Conservation (phyloP, 352 stramenopile species). For the Elongisporangium anandrum region DNA sequence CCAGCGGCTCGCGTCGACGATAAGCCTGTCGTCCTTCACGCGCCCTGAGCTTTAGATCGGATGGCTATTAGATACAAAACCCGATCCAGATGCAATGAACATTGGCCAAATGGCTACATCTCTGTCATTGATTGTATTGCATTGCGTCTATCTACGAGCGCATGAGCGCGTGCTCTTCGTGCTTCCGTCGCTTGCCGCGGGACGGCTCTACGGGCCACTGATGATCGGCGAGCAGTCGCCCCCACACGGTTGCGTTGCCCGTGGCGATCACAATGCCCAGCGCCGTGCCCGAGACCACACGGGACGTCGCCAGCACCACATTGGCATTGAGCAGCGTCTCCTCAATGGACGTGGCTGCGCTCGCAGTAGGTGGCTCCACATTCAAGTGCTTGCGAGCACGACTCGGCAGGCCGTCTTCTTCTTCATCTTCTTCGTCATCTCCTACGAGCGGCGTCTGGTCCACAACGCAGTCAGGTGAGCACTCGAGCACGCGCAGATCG, state of each 20-base stretch:
- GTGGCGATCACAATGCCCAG: slow-evolving; percentile 72
- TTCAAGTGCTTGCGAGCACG: slow-evolving; percentile 16
- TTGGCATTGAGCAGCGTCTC: slow-evolving; percentile 45
- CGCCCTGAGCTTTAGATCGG: not conserved
- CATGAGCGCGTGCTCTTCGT: not conserved
- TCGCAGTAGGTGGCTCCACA: slow-evolving; percentile 8
- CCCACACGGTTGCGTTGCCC: slow-evolving; percentile 70
- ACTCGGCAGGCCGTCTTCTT: slow-evolving; percentile 18
- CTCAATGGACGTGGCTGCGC: not conserved
- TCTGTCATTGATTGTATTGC: not conserved
- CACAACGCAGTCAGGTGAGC: slow-evolving; percentile 70
- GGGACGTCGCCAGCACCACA: slow-evolving; percentile 67
- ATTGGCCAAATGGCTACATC: not conserved
- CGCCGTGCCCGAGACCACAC: slow-evolving; percentile 40
- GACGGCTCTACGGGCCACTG: slow-evolving; percentile 40
- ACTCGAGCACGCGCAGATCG: slow-evolving; percentile 81
- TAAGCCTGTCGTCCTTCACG: slow-evolving; percentile 12
- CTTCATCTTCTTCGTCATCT: slow-evolving; percentile 22
- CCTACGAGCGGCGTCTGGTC: slow-evolving; percentile 50
- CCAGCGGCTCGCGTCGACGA: slow-evolving; percentile 16
- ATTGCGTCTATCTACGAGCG: not conserved
- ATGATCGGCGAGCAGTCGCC: slow-evolving; percentile 47
- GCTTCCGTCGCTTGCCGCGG: slow-evolving; percentile 3
- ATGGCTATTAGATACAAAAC: not conserved
- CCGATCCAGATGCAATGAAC: not conserved